Base-by-base conservation (phyloP, 2,329 filamentous ascomycete species). In the Madurella fahalii region DNA sequence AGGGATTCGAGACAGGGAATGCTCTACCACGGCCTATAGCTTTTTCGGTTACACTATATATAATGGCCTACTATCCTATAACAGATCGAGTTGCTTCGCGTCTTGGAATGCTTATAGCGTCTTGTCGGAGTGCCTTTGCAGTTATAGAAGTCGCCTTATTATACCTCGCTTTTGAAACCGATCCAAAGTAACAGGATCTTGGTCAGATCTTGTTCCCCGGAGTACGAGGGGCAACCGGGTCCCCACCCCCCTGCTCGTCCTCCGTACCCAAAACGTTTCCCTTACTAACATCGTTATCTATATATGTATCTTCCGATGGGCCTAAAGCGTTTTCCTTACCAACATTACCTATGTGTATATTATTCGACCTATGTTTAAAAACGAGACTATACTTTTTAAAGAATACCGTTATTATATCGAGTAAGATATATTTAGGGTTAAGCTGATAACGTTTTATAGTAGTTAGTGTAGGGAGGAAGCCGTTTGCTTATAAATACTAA, bases 381-480 rank as follows among this genome's bases (percentile, higher is more conserved):
- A 55, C 13, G 11, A 47, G 3, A 46, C 47, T 55, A 51, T 50
- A 20, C 42, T 52, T 56, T 47, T 45, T 18, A 50, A 56, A 56
- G 50, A 56, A 56, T 31, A 49, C 45, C 25, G 45, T 49, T 18
- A 39, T 37, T 25, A 56, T 56, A 51, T 56, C 54, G 49, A 52
- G 46, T 34, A 56, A 50, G 42, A 56, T 37, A 42, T 49, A 56
- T 53, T 56, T 37, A 25, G 46, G 50, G 54, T 52, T 56, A 15
- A 41, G 54, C 45, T 56, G 32, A 42, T 20, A 45, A 49, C 46
- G 40, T 34, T 43, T 32, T 20, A 31, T 56, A 12, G 31, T 16
- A 52, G 50, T 49, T 46, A 56, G 40, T 44, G n/a, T 52, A 16
- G 32, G 50, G 25, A 54, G 52, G 52, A 56, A 56, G 31, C 44